These are phyloP conservation scores for Paramecium octaurelia DNA, from an alignment of 73 alveolate genomes.

Conservation along the genomic window DNA sequence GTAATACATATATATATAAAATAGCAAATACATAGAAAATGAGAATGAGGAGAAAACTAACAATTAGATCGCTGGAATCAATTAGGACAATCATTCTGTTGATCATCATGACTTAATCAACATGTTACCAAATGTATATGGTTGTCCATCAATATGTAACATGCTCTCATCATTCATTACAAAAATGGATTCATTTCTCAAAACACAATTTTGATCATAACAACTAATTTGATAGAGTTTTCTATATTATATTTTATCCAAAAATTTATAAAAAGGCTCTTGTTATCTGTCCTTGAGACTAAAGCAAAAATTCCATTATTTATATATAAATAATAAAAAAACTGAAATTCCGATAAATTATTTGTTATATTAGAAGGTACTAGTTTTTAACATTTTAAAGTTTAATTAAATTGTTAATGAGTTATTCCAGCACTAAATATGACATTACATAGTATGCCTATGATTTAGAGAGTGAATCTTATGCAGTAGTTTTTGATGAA, in stretches of 20 bases:
- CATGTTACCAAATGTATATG: background rate
- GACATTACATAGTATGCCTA: background rate
- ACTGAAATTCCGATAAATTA: background rate
- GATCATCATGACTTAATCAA: background rate
- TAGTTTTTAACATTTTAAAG: background rate
- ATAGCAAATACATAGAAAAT: background rate
- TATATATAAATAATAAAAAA: background rate
- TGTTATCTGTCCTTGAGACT: background rate
- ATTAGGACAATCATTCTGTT: background rate
- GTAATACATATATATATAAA: background rate
- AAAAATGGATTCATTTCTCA: background rate
- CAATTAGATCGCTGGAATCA: background rate
- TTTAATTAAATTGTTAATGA: background rate
- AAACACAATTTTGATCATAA: background rate
- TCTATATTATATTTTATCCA: background rate
- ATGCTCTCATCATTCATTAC: background rate
- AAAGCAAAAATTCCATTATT: background rate
- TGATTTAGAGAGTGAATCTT: background rate
- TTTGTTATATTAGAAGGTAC: background rate
- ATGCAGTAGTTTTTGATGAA: background rate
- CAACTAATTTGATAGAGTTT: background rate
- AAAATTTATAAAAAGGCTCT: background rate
- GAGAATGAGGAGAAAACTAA: background rate
- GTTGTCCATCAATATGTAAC: background rate
- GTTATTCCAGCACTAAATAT: background rate